Percentiles rank a stretch among this genome's conserved stretches.
Conservation (phyloP, 352 stramenopile species). For the Phytophthora fragariae region DNA sequence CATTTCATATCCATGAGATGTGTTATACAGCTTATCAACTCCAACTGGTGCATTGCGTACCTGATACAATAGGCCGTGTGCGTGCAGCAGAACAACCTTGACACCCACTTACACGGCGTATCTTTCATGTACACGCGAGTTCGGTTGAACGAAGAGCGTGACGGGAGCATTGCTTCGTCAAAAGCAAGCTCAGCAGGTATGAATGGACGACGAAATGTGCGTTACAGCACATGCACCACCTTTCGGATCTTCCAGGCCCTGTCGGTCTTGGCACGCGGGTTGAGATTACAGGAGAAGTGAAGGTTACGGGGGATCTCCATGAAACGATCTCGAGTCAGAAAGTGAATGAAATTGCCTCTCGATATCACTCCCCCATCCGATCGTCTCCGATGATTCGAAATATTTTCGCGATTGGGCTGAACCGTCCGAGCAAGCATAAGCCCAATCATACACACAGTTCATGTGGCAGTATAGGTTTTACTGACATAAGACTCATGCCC, state of each 20-base stretch:
- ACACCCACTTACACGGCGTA: neutral
- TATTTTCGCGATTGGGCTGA: constrained; percentile 4
- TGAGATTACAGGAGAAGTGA: constrained; percentile 8
- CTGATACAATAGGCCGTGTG: neutral
- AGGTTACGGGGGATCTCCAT: constrained; percentile 9
- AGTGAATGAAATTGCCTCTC: neutral
- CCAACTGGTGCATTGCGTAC: neutral
- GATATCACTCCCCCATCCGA: neutral
- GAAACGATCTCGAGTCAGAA: neutral
- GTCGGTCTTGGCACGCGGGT: neutral
- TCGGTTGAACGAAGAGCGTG: neutral
- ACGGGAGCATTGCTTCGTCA: constrained; percentile 7
- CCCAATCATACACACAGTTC: neutral
- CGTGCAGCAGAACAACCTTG: neutral
- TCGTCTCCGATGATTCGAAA: constrained; percentile 1
- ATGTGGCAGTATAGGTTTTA: neutral
- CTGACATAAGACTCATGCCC: neutral
- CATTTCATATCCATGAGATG: neutral
- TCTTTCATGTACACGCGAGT: neutral
- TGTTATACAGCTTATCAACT: neutral
- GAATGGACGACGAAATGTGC: neutral
- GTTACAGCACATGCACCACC: constrained; percentile 1
- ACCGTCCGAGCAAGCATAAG: neutral
- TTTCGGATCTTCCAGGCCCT: constrained; percentile 7
- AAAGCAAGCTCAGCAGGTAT: neutral